phyloP scores from a whole-genome alignment of 2,329 filamentous ascomycete genomes.

The Endothia cerciana region DNA sequence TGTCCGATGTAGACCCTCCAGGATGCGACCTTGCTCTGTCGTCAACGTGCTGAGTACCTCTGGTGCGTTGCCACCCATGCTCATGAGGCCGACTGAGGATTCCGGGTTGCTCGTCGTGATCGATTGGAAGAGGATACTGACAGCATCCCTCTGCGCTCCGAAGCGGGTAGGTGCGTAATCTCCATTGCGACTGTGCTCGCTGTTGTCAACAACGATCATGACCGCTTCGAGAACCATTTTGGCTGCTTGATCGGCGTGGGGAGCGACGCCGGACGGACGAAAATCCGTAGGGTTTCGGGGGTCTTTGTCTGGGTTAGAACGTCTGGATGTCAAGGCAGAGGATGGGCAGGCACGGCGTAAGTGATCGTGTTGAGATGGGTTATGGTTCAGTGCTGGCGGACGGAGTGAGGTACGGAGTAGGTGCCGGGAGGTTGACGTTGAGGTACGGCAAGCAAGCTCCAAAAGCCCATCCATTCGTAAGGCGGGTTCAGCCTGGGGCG shows the following conservation, averaged over 20 bases:
- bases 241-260: slow-evolving; percentile 40
- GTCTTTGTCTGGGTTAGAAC: neutral
- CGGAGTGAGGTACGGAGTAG: neutral
- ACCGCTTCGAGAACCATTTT: slow-evolving; percentile 98
- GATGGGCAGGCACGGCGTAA: neutral
- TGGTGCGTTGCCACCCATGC: slow-evolving; percentile 96
- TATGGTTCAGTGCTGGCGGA: slow-evolving; percentile 1
- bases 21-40: slow-evolving; percentile 92
- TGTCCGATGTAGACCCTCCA: slow-evolving; percentile 88
- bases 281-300: neutral
- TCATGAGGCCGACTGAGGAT: slow-evolving; percentile 97
- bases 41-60: slow-evolving; percentile 97
- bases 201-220: slow-evolving; percentile 99
- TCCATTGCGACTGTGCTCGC: slow-evolving; percentile 96
- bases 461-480: slow-evolving; percentile 29
- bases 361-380: neutral
- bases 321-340: neutral
- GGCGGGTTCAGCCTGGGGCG: slow-evolving; percentile 32
- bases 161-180: slow-evolving; percentile 91
- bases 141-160: slow-evolving; percentile 93
- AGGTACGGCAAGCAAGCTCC: slow-evolving; percentile 12
- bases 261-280: slow-evolving; percentile 32
- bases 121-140: slow-evolving; percentile 92
- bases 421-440: slow-evolving; percentile 15
- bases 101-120: slow-evolving; percentile 96